phyloP scores from a whole-genome alignment of 495 filamentous ascomycete species.

The Penicillium alfredii region DNA sequence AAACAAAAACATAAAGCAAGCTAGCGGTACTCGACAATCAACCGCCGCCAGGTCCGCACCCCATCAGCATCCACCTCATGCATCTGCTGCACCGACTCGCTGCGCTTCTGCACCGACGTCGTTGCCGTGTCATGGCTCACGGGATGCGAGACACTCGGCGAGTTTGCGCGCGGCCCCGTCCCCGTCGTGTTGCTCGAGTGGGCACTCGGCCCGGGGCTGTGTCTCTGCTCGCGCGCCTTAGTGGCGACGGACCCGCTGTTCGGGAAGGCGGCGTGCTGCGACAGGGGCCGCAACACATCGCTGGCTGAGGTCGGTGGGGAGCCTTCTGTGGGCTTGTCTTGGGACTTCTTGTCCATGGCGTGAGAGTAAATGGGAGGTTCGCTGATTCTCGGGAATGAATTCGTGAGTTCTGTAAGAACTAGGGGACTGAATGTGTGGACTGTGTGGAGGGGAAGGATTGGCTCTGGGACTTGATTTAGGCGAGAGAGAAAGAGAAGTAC shows the following conservation, averaged over 20 bases:
- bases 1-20: too few species aligned
- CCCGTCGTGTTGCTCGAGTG: background rate
- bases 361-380: background rate
- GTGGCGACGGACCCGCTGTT: conserved; percentile 24
- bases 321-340: conserved; percentile 3
- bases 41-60: conserved; percentile 27
- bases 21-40: conserved; percentile 36
- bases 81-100: conserved; percentile 24
- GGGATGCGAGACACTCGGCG: background rate
- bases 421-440: too few species aligned
- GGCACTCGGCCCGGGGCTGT: background rate
- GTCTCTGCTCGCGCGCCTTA: conserved; percentile 12
- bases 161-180: background rate
- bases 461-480: too few species aligned
- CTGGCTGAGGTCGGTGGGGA: conserved; percentile 24
- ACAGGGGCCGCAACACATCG: conserved; percentile 34
- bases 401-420: too few species aligned
- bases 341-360: conserved; percentile 18
- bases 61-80: conserved; percentile 28
- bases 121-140: background rate
- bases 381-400: too few species aligned
- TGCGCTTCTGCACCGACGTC: conserved; percentile 19
- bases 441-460: too few species aligned
- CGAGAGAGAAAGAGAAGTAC: too few species aligned
- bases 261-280: conserved; percentile 26